These are phyloP conservation scores for Claviceps pusilla DNA, from an alignment of 2,329 filamentous ascomycete species.

Conservation along the genomic window DNA sequence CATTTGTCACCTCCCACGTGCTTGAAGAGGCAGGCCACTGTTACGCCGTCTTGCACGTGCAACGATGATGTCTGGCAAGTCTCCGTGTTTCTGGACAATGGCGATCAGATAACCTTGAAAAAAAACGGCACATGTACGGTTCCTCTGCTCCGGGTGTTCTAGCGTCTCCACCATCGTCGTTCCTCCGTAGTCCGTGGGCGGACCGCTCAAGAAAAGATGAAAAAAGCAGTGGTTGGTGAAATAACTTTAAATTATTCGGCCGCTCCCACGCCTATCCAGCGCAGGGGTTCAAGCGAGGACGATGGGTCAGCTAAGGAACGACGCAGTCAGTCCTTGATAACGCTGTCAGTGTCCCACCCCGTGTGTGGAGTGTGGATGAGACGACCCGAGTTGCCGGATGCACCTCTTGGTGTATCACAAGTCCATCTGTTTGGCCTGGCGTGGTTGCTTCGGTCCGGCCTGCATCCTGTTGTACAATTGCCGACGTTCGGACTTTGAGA, in stretches of 20 bases:
- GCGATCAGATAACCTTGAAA: neutral
- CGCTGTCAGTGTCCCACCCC: too few species aligned
- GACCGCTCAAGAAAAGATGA: neutral
- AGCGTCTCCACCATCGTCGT: neutral
- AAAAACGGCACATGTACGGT: too few species aligned
- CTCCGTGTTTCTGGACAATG: neutral
- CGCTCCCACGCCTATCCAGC: neutral
- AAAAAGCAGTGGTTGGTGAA: neutral
- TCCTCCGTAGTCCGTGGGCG: neutral
- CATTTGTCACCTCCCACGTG: neutral
- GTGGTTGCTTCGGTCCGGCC: too few species aligned
- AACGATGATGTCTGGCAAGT: neutral
- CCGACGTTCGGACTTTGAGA: neutral
- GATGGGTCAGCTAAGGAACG: neutral
- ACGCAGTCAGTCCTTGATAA: neutral
- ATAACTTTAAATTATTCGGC: conserved; percentile 4
- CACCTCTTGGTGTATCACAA: neutral
- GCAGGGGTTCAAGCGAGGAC: neutral
- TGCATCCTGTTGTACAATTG: neutral
- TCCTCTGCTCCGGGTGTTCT: neutral
- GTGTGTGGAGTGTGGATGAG: neutral
- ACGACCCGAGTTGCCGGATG: neutral
- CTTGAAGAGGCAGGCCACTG: neutral
- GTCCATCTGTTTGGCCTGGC: neutral
- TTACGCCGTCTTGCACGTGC: neutral